Base-by-base conservation (phyloP, 345 rosid genomes). In the Eucalyptus marginata region DNA sequence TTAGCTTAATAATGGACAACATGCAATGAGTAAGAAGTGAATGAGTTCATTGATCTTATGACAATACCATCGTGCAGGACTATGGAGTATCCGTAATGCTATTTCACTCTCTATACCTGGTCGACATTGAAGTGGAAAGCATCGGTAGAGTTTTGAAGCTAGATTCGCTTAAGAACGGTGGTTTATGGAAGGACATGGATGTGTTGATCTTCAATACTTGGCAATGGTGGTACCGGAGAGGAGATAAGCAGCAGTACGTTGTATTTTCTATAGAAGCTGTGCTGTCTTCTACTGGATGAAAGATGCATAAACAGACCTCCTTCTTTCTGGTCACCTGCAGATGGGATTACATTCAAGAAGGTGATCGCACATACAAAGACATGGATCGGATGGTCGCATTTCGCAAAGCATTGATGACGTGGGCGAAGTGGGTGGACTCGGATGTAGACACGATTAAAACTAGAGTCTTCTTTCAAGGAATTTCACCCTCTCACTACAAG, bases 401-500 rank as follows among this genome's bases (percentile, higher is more conserved):
- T 88, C 93, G 87, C 29, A 92, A 89, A 91, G 98, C 93, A 58
- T 94, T 97, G 84, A 92, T 88, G 88, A 96, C 99, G 59, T 97
- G 99, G 99, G 96, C 96, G 36, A 91, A 94, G 52, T 97, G 99
- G 99, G 97, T 96, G 27, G 96, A 97, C 92, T 87, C 96, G 13
- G 94, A 96, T 33, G 95, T 96, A 9, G 96, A 97, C 92, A 87
- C 95, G 64, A 88, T 89, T 43, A 94, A 91, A 92, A 95, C 97
- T 20, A 91, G 31, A 46, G 95, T 97, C 86, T 80, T 96, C 88
- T 96, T 96, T 87, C 99, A 97, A 91, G 98, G 98, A 88, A 91
- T 95, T 86, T 96, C 99, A 29, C 98, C 99, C 7, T 92, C 96
- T 29, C 98, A 96, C 89, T 94, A 95, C 96, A 94, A 93, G 98